phyloP scores from a whole-genome alignment of 2,329 filamentous ascomycete species.

The Fusarium sp. region DNA sequence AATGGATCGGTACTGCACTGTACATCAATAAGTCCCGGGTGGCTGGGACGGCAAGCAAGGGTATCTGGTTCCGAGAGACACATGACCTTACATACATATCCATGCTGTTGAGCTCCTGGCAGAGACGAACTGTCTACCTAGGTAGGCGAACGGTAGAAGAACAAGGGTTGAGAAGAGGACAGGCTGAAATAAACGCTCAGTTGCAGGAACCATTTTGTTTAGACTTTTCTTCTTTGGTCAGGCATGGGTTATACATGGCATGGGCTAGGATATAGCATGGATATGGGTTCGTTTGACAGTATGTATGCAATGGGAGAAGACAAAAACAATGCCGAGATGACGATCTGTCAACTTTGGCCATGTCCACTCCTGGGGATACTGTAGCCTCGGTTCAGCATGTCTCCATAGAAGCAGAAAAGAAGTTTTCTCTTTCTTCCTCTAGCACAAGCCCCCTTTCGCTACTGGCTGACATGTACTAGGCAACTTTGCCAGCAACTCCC shows the following conservation, averaged over 20 bases:
- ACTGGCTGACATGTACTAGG: not conserved
- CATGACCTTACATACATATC: not conserved
- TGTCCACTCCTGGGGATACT: not conserved
- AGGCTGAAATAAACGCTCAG: constrained; percentile 28
- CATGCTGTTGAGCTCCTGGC: not conserved
- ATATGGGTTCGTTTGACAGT: not conserved
- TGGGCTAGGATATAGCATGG: not conserved
- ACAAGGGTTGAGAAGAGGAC: not conserved
- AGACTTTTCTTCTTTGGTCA: constrained; percentile 6
- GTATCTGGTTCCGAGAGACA: constrained; percentile 8
- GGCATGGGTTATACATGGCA: not conserved
- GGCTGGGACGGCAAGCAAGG: constrained; percentile 33
- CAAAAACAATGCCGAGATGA: constrained; percentile 15
- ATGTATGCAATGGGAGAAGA: not conserved
- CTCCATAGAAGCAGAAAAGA: not conserved
- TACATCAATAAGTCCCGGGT: constrained; percentile 26
- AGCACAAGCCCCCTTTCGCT: not conserved
- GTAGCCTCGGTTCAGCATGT: not conserved
- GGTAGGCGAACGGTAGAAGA: constrained; percentile 11
- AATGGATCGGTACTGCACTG: constrained; percentile 13
- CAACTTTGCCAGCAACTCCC: not conserved
- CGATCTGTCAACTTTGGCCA: not conserved
- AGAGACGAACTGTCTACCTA: not conserved
- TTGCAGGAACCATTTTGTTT: not conserved
- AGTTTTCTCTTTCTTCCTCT: constrained; percentile 1